These are phyloP conservation scores for Suillus weaverae DNA, from an alignment of 768 basidiomycete genomes.

Conservation along the genomic window DNA sequence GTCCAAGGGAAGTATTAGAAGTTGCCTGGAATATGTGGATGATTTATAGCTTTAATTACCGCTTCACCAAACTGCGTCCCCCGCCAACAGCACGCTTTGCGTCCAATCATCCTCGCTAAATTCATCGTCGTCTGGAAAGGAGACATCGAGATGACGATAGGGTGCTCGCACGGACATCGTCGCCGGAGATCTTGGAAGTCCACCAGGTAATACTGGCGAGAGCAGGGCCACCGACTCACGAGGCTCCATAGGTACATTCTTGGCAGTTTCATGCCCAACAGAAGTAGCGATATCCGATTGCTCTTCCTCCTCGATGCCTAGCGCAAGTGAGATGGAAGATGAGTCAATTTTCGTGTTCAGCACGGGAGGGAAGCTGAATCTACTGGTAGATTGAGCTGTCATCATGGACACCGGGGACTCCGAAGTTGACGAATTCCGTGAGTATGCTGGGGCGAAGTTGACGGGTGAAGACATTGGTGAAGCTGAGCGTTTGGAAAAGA, in stretches of 20 bases:
- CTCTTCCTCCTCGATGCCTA: conserved; percentile 29
- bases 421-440: conserved; percentile 30
- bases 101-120: conserved; percentile 66
- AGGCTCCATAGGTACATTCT: conserved; percentile 10
- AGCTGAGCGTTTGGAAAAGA: conserved; percentile 65
- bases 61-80: conserved; percentile 40
- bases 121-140: conserved; percentile 39
- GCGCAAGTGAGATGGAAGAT: conserved; percentile 44
- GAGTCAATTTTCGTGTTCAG: conserved; percentile 63
- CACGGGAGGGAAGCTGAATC: conserved; percentile 51
- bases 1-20: conserved; percentile 11
- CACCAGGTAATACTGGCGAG: conserved; percentile 7
- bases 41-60: not conserved
- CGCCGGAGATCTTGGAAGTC: conserved; percentile 30
- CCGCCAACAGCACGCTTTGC: conserved; percentile 67
- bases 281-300: conserved; percentile 24
- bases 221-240: conserved; percentile 23
- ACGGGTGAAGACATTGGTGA: conserved; percentile 43
- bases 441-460: conserved; percentile 22
- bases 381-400: conserved; percentile 56
- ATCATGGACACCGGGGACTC: conserved; percentile 46
- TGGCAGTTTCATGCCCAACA: conserved; percentile 11
- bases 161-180: conserved; percentile 21
- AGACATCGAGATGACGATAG: conserved; percentile 28
- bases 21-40: conserved; percentile 12